Evolutionary conservation across 2,329 filamentous ascomycete genomes (phyloP).

Genomic region (Xylogone sp.): DNA sequence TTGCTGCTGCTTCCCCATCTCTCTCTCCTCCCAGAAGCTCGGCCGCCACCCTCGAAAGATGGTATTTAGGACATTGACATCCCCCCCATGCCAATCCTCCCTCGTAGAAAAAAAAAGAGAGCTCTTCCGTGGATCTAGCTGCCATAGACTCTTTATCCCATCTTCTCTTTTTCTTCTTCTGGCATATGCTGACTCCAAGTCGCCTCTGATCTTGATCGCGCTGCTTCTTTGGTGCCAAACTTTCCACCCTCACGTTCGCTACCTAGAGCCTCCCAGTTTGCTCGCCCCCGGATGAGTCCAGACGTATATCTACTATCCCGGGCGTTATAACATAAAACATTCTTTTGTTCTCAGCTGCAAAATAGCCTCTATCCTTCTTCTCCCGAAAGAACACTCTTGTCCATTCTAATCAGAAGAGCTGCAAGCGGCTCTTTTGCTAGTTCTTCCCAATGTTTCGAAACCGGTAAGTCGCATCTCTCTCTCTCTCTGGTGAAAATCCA

Average conservation of each 20-base stretch:
- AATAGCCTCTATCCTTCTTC: neutral
- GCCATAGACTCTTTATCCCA: neutral
- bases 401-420: slow-evolving; percentile 8
- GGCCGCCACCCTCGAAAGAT: neutral
- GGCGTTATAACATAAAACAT: neutral
- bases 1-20: neutral
- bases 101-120: neutral
- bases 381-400: neutral
- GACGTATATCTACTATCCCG: too few species aligned
- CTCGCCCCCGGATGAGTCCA: too few species aligned
- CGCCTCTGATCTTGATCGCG: neutral
- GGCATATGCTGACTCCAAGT: neutral
- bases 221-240: too few species aligned
- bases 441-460: slow-evolving; percentile 31
- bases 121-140: neutral
- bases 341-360: neutral
- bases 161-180: neutral
- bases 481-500: slow-evolving; percentile 1
- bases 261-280: neutral
- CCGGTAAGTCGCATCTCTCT: slow-evolving; percentile 21
- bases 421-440: slow-evolving; percentile 10
- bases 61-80: neutral
- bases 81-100: neutral
- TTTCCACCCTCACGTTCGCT: slow-evolving; percentile 4
- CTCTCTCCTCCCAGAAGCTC: neutral